These are phyloP conservation scores for Aquilaria malaccensis DNA, from an alignment of 345 rosid species.

Conservation along the genomic window DNA sequence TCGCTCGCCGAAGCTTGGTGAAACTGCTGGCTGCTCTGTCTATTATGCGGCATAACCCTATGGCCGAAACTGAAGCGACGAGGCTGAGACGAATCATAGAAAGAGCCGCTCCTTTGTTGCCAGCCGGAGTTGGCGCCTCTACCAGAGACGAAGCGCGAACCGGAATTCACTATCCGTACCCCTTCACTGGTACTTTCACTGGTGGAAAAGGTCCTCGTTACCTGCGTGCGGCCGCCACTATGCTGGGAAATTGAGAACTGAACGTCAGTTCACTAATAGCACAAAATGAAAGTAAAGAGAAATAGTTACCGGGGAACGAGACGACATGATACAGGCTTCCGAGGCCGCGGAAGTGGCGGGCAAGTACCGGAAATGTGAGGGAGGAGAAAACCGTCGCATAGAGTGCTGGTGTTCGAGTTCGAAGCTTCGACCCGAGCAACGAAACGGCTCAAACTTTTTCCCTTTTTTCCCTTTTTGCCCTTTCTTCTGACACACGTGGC, in stretches of 20 bases:
- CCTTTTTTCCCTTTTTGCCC: neutral
- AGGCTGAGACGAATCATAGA: conserved; percentile 15
- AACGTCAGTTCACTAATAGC: conserved; percentile 1
- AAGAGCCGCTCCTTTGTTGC: conserved; percentile 24
- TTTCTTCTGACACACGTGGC: no score
- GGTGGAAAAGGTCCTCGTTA: conserved; percentile 51
- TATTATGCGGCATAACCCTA: conserved; percentile 15
- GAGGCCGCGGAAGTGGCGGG: conserved; percentile 22
- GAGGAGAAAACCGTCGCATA: conserved; percentile 33
- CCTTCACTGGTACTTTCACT: conserved; percentile 29
- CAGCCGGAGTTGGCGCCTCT: conserved; percentile 34
- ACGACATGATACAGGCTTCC: conserved; percentile 33
- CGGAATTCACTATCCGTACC: conserved; percentile 30
- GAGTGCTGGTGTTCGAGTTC: neutral
- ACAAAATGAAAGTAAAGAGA: neutral
- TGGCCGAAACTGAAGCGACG: conserved; percentile 13
- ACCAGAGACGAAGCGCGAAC: conserved; percentile 40
- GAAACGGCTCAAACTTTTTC: no score
- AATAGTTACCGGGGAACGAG: conserved; percentile 38
- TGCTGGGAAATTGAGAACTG: conserved; percentile 27
- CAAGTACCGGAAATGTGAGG: conserved; percentile 7
- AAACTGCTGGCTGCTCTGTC: conserved; percentile 20
- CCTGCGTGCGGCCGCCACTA: conserved; percentile 48
- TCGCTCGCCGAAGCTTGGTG: conserved; percentile 26
- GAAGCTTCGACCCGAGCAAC: no score